These are phyloP conservation scores for Pisolithus marmoratus DNA, from an alignment of 768 basidiomycete species.

Conservation along the genomic window DNA sequence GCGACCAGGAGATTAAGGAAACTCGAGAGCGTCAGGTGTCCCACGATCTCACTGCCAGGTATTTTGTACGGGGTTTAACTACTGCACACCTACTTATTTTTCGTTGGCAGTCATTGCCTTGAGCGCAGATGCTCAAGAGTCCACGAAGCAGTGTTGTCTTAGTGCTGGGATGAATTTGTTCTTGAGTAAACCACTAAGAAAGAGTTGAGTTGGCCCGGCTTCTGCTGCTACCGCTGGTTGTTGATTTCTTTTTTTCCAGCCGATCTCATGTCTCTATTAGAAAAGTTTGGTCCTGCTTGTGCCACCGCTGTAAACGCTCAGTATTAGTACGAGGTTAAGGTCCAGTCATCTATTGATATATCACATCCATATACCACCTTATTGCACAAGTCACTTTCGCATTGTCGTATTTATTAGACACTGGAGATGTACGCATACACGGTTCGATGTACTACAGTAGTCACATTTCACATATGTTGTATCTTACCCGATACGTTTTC, in stretches of 20 bases:
- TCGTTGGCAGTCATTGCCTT: conserved; percentile 53
- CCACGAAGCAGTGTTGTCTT: conserved; percentile 69
- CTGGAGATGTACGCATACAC: no score
- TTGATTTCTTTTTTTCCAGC: conserved; percentile 26
- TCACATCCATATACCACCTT: no score
- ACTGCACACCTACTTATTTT: no score
- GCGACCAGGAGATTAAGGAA: conserved; percentile 60
- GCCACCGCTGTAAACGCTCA: conserved; percentile 1
- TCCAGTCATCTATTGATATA: no score
- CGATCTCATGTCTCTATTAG: conserved; percentile 48
- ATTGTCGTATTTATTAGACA: no score
- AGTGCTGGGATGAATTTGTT: conserved; percentile 77
- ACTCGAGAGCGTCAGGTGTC: conserved; percentile 53
- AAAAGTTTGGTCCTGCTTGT: conserved; percentile 40
- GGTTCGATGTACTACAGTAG: no score
- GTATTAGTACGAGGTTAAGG: no score
- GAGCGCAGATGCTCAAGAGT: conserved; percentile 73
- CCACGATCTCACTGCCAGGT: conserved; percentile 50
- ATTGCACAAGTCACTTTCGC: no score
- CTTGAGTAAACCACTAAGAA: conserved; percentile 67
- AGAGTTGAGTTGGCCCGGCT: conserved; percentile 31
- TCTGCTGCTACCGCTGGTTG: not conserved
- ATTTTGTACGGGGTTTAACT: conserved; percentile 14
- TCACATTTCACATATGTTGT: no score
- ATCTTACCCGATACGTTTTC: no score